phyloP scores from a whole-genome alignment of 176 grass and related monocot genomes.

The Lolium perenne region DNA sequence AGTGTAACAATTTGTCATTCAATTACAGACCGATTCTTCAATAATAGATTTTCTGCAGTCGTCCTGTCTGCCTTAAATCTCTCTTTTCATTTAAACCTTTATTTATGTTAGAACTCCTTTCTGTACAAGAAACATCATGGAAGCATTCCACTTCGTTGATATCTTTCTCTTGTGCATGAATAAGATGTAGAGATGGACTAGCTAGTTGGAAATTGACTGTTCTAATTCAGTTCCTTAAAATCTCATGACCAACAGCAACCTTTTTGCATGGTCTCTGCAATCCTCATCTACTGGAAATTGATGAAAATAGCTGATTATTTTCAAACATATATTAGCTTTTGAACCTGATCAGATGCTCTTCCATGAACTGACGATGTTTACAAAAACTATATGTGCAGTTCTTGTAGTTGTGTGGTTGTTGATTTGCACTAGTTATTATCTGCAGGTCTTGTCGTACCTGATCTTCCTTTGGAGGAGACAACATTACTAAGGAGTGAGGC shows the following conservation, averaged over 20 bases:
- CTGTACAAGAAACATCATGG: neutral
- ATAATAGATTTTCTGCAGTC: neutral
- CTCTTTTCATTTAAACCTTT: no score
- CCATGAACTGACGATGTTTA: neutral
- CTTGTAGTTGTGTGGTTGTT: neutral
- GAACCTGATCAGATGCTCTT: neutral
- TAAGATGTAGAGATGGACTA: neutral
- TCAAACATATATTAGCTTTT: neutral
- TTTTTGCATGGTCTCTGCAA: neutral
- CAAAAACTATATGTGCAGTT: neutral
- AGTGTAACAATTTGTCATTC: neutral
- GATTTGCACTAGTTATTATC: conserved; percentile 24
- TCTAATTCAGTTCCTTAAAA: neutral
- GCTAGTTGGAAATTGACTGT: neutral
- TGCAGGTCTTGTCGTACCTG: conserved; percentile 90
- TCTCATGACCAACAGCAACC: neutral
- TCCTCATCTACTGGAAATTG: neutral
- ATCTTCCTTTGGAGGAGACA: conserved; percentile 94
- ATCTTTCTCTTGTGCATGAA: neutral
- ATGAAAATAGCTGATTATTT: neutral
- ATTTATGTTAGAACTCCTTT: neutral
- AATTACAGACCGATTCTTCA: neutral
- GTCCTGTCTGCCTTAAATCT: neutral
- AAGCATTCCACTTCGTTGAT: conserved; percentile 4
- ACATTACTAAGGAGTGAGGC: conserved; percentile 67